Percentiles rank a stretch among this genome's conserved stretches.
Evolutionary conservation across 805 yeast genomes (phyloP).

Genomic region (Kodamaea hsintzibuensis): DNA sequence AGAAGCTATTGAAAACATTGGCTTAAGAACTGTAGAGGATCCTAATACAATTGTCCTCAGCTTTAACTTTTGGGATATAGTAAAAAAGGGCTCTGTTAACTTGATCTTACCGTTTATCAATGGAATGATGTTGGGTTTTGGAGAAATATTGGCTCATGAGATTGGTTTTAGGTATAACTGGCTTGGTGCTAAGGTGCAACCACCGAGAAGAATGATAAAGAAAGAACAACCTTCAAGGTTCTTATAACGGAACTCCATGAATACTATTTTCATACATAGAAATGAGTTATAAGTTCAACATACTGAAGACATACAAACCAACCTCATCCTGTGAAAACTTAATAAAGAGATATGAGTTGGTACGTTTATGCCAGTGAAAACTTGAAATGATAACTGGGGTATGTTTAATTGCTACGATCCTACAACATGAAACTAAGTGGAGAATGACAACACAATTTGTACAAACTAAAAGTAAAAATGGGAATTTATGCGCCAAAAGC

Average conservation of each 20-base stretch:
- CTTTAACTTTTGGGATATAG: constrained; percentile 37
- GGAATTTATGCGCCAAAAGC: not conserved
- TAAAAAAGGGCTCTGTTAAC: constrained; percentile 65
- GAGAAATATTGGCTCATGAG: constrained; percentile 93
- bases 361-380: too few species aligned
- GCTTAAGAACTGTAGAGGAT: not conserved
- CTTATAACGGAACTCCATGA: constrained; percentile 10
- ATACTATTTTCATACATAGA: not conserved
- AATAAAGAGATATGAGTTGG: too few species aligned
- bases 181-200: constrained; percentile 65
- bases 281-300: too few species aligned
- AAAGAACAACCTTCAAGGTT: constrained; percentile 15
- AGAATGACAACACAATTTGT: too few species aligned
- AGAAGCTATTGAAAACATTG: not conserved
- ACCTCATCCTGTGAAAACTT: too few species aligned
- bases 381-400: too few species aligned
- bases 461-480: not conserved
- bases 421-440: too few species aligned
- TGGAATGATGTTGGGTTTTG: constrained; percentile 95
- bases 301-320: too few species aligned
- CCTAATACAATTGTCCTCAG: constrained; percentile 8
- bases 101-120: constrained; percentile 83
- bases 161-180: constrained; percentile 79
- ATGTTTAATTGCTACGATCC: too few species aligned
- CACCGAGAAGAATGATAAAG: constrained; percentile 31